Percentiles rank a stretch among this genome's conserved stretches.
phyloP scores from a whole-genome alignment of 768 basidiomycete genomes.

The Boletus pseudo-olivaceus region DNA sequence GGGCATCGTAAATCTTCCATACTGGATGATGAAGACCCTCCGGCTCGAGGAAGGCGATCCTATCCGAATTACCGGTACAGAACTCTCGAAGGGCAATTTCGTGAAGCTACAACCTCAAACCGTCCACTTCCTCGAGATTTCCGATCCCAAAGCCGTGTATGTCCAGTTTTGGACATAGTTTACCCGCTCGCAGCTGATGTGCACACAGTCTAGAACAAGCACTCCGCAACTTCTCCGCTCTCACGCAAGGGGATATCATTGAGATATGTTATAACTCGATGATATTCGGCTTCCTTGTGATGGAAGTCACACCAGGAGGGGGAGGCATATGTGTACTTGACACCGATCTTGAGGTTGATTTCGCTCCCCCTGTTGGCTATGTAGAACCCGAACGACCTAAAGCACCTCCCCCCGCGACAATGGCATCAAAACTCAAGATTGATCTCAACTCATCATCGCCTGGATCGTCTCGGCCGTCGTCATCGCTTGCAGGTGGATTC shows the following conservation, averaged over 20 bases:
- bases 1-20: constrained; percentile 90
- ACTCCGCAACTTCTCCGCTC: constrained; percentile 84
- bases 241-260: constrained; percentile 96
- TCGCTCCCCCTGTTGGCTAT: constrained; percentile 89
- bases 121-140: constrained; percentile 93
- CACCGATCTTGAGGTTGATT: constrained; percentile 98
- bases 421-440: constrained; percentile 97
- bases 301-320: constrained; percentile 87
- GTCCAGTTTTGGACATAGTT: constrained; percentile 29
- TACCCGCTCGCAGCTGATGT: background rate
- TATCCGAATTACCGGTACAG: constrained; percentile 85
- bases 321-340: constrained; percentile 88
- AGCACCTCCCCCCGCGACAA: constrained; percentile 77
- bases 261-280: constrained; percentile 98
- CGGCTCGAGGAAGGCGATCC: constrained; percentile 92
- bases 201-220: constrained; percentile 82
- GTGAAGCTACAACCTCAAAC: constrained; percentile 97
- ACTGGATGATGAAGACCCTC: constrained; percentile 99
- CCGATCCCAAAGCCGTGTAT: constrained; percentile 96
- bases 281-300: constrained; percentile 90
- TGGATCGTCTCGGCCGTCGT: constrained; percentile 78
- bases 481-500: constrained; percentile 68
- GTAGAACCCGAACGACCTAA: constrained; percentile 90
- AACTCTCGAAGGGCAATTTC: constrained; percentile 88
- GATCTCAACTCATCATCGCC: constrained; percentile 85